phyloP scores from a whole-genome alignment of 1,284 basidiomycete species.

The Rhodotorula sp. region DNA sequence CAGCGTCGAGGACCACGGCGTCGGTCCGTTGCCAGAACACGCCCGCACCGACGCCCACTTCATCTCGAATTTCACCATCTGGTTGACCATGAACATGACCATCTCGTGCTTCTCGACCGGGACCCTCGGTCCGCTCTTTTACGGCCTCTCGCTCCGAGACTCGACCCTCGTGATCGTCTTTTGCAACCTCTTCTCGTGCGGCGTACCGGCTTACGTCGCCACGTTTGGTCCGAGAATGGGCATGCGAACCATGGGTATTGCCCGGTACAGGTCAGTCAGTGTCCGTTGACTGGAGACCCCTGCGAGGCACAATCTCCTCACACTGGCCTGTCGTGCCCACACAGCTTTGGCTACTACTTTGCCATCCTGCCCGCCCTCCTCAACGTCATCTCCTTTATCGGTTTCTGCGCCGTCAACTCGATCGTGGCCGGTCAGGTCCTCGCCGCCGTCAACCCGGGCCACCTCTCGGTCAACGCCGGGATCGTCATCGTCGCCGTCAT shows the following conservation, averaged over 20 bases:
- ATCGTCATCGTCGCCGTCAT: conserved; percentile 81
- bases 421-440: conserved; percentile 78
- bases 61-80: conserved; percentile 33
- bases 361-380: conserved; percentile 64
- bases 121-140: conserved; percentile 32
- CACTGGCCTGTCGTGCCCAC: neutral
- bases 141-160: conserved; percentile 54
- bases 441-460: conserved; percentile 64
- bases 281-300: neutral
- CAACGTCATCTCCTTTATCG: conserved; percentile 58
- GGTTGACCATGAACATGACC: conserved; percentile 39
- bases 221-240: conserved; percentile 52
- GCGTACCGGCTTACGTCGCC: conserved; percentile 62
- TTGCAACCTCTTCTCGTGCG: conserved; percentile 64
- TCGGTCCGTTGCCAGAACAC: conserved; percentile 22
- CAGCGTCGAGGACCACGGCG: conserved; percentile 33
- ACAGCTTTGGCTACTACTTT: conserved; percentile 61
- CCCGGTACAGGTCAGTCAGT: conserved; percentile 58
- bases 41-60: conserved; percentile 31
- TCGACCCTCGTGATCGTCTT: conserved; percentile 72
- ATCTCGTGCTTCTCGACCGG: conserved; percentile 40
- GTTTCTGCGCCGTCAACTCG: conserved; percentile 73
- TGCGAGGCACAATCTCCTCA: too few relatives aligned
- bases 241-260: conserved; percentile 81
- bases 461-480: conserved; percentile 62